These are phyloP conservation scores for Cryoendolithus antarcticus DNA, from an alignment of 2,329 filamentous ascomycete species.

Conservation along the genomic window DNA sequence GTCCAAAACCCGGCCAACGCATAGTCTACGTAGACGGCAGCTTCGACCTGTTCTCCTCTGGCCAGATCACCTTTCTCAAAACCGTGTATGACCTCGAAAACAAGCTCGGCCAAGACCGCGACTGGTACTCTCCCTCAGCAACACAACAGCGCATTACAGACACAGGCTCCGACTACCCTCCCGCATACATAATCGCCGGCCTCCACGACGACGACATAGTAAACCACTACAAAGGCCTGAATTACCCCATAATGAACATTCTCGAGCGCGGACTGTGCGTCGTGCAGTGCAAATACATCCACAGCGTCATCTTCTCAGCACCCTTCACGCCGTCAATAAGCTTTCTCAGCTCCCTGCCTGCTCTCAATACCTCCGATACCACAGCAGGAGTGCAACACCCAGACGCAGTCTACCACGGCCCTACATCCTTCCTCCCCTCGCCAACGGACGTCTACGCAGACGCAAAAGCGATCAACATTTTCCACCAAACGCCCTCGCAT, in stretches of 20 bases:
- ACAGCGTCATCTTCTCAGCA: constrained; percentile 78
- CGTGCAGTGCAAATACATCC: constrained; percentile 85
- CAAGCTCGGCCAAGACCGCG: constrained; percentile 50
- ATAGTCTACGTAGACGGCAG: constrained; percentile 94
- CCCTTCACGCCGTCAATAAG: constrained; percentile 72
- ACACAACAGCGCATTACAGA: constrained; percentile 50
- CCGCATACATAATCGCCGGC: constrained; percentile 80
- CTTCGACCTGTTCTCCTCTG: constrained; percentile 92
- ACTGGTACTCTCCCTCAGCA: constrained; percentile 62
- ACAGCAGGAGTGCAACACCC: constrained; percentile 38
- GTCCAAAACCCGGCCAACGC: constrained; percentile 62
- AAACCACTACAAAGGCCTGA: constrained; percentile 91
- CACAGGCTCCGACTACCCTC: constrained; percentile 60
- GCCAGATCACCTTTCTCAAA: constrained; percentile 88
- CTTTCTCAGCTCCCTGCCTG: constrained; percentile 65
- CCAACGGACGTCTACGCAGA: constrained; percentile 51
- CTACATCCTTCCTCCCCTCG: constrained; percentile 71
- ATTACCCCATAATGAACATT: constrained; percentile 99
- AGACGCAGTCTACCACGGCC: constrained; percentile 85
- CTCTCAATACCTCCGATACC: constrained; percentile 27
- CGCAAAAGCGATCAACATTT: constrained; percentile 73
- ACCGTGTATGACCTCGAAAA: constrained; percentile 65
- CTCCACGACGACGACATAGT: constrained; percentile 92
- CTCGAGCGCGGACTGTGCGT: constrained; percentile 93
- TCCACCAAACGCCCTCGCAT: constrained; percentile 64